Conservation (phyloP, 176 grass and related monocot genomes). For the Carex kokanica region DNA sequence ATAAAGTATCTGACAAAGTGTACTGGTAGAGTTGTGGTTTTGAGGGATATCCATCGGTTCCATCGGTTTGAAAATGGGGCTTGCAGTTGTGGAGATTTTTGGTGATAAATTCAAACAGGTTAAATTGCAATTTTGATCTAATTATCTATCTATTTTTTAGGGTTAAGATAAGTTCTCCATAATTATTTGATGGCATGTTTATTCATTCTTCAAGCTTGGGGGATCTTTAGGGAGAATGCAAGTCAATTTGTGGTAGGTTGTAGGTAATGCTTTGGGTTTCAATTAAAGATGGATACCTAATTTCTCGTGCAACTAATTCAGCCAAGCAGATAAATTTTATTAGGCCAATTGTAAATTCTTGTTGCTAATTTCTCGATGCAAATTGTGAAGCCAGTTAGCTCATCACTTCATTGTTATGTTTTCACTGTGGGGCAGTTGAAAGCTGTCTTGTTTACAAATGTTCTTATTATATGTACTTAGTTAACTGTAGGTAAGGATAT, state of each 20-base stretch:
- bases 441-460: neutral
- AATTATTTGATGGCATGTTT: neutral
- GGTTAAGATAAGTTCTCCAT: too few species aligned
- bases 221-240: neutral
- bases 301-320: too few species aligned
- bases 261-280: neutral
- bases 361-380: neutral
- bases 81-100: slow-evolving; percentile 92
- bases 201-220: neutral
- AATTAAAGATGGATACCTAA: neutral
- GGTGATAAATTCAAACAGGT: slow-evolving; percentile 38
- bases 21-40: slow-evolving; percentile 62
- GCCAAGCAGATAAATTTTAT: neutral
- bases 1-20: slow-evolving; percentile 87
- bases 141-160: neutral
- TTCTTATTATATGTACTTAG: neutral
- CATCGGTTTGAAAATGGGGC: slow-evolving; percentile 72
- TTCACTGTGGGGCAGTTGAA: neutral
- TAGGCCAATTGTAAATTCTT: neutral
- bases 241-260: neutral
- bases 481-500: neutral
- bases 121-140: neutral
- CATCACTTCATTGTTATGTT: too few species aligned
- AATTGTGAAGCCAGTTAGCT: neutral
- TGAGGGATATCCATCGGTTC: slow-evolving; percentile 80